Conservation (phyloP, 2,329 filamentous ascomycete species). For the Talaromyces funiculosus region DNA sequence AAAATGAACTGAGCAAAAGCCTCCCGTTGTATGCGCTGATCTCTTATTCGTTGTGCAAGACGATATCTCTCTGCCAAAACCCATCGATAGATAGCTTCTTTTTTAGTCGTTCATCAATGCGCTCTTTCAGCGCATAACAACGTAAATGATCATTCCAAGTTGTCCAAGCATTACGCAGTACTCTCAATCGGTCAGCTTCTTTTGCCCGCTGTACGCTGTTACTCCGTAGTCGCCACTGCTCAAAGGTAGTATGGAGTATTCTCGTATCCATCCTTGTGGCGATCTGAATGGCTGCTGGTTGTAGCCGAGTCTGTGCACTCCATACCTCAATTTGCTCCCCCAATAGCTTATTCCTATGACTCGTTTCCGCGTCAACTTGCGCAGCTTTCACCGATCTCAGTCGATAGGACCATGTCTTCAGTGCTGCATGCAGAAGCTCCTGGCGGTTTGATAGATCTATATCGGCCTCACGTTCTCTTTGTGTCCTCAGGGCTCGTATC, state of each 20-base stretch:
- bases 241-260: slow-evolving; percentile 43
- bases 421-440: slow-evolving; percentile 22
- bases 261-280: slow-evolving; percentile 41
- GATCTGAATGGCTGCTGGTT: slow-evolving; percentile 38
- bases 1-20: slow-evolving; percentile 37
- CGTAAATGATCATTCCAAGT: slow-evolving; percentile 59
- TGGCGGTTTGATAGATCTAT: slow-evolving; percentile 30
- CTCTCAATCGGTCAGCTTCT: slow-evolving; percentile 46
- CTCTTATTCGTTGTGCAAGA: slow-evolving; percentile 35
- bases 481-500: slow-evolving; percentile 36
- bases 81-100: slow-evolving; percentile 57
- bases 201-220: slow-evolving; percentile 45
- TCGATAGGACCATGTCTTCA: slow-evolving; percentile 33
- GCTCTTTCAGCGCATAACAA: slow-evolving; percentile 46
- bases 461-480: slow-evolving; percentile 35
- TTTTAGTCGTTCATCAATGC: slow-evolving; percentile 53
- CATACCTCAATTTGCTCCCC: slow-evolving; percentile 38
- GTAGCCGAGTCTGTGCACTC: slow-evolving; percentile 38
- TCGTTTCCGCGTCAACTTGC: slow-evolving; percentile 27
- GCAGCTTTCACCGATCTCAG: slow-evolving; percentile 23
- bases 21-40: slow-evolving; percentile 36
- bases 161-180: slow-evolving; percentile 54
- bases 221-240: slow-evolving; percentile 46
- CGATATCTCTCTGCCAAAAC: slow-evolving; percentile 46
- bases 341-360: slow-evolving; percentile 29